These are phyloP conservation scores for Saitozyma sp. DNA, from an alignment of 768 basidiomycete genomes.

Conservation along the genomic window DNA sequence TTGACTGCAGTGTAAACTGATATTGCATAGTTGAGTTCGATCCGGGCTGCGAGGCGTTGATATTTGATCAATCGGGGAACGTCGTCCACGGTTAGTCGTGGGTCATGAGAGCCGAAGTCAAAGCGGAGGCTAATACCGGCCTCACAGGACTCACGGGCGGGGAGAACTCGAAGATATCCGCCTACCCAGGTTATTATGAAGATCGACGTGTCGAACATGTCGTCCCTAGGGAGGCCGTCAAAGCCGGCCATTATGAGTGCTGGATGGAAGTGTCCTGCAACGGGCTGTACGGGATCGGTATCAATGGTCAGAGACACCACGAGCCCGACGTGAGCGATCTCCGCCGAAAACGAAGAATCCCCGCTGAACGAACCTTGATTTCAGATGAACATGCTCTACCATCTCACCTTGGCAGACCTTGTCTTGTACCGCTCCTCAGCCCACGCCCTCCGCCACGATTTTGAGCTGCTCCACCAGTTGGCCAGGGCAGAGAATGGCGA, in stretches of 20 bases:
- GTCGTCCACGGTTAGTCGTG: too few species aligned
- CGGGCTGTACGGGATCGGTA: constrained; percentile 89
- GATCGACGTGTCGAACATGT: constrained; percentile 92
- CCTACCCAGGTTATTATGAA: background rate
- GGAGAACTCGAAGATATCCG: background rate
- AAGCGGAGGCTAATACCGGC: too few species aligned
- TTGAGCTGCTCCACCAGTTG: constrained; percentile 14
- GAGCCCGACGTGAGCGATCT: constrained; percentile 13
- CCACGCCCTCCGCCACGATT: constrained; percentile 55
- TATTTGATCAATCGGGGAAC: constrained; percentile 70
- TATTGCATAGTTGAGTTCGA: constrained; percentile 69
- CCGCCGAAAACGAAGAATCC: background rate
- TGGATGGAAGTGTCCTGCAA: constrained; percentile 56
- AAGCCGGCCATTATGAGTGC: constrained; percentile 56
- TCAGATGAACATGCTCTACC: too few species aligned
- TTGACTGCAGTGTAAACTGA: background rate
- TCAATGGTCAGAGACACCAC: constrained; percentile 2
- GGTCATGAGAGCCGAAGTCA: too few species aligned
- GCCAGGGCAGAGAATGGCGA: background rate
- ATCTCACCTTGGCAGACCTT: too few species aligned
- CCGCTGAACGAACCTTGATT: too few species aligned
- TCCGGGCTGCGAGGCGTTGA: constrained; percentile 89
- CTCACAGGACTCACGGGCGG: constrained; percentile 18
- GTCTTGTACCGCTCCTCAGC: too few species aligned
- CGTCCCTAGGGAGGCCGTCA: constrained; percentile 66